phyloP scores from a whole-genome alignment of 495 filamentous ascomycete genomes.

The Aspergillus funiculosus region DNA sequence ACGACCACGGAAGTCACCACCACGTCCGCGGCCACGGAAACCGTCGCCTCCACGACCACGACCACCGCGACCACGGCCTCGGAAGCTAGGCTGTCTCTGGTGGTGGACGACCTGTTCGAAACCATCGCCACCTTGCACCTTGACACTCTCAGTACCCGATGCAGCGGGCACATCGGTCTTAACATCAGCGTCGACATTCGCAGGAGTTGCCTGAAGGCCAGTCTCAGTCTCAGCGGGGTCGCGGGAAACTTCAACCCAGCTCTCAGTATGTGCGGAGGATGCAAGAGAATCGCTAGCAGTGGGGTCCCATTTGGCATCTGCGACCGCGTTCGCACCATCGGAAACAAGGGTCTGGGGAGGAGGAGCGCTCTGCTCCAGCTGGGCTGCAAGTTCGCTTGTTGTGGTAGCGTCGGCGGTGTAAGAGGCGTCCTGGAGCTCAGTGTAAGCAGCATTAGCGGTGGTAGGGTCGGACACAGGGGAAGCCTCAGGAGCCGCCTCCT shows the following conservation, averaged over 20 bases:
- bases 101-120: constrained; percentile 64
- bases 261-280: constrained; percentile 56
- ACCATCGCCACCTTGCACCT: constrained; percentile 65
- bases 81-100: constrained; percentile 45
- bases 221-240: constrained; percentile 70
- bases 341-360: constrained; percentile 52
- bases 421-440: constrained; percentile 55
- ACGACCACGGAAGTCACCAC: constrained; percentile 25
- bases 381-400: constrained; percentile 15
- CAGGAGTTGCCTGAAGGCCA: constrained; percentile 54
- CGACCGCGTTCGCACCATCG: constrained; percentile 60
- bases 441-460: constrained; percentile 66
- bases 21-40: constrained; percentile 40
- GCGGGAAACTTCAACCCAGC: constrained; percentile 73
- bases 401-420: constrained; percentile 20
- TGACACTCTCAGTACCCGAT: constrained; percentile 46
- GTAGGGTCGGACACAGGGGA: constrained; percentile 64
- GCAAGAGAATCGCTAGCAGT: constrained; percentile 30
- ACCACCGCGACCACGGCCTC: constrained; percentile 48
- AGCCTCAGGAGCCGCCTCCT: constrained; percentile 28
- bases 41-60: constrained; percentile 51
- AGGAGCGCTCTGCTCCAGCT: constrained; percentile 34
- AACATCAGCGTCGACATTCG: constrained; percentile 30
- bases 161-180: constrained; percentile 18
- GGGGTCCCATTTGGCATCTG: constrained; percentile 63